A percentile compares a stretch with the other conserved stretches of the same genome.
Conservation (phyloP, 2,329 filamentous ascomycete species). For the Phaeosphaeria sp. region DNA sequence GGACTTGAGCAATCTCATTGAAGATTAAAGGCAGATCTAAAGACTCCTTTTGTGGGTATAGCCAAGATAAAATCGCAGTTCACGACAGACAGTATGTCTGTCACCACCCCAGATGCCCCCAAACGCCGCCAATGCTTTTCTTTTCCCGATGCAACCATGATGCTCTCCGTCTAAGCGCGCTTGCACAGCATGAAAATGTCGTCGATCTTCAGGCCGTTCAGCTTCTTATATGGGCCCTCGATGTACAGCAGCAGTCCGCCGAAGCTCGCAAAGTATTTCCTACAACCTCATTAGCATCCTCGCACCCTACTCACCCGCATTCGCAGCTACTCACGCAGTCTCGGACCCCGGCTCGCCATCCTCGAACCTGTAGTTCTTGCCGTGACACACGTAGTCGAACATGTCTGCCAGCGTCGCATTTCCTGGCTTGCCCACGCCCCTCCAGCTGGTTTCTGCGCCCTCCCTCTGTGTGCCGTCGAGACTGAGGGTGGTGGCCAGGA, state of each 20-base stretch:
- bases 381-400: constrained; percentile 87
- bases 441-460: constrained; percentile 68
- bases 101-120: constrained; percentile 26
- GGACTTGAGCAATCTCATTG: neutral
- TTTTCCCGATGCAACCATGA: constrained; percentile 1
- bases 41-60: constrained; percentile 39
- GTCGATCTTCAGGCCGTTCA: constrained; percentile 89
- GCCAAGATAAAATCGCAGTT: constrained; percentile 33
- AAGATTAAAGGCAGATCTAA: constrained; percentile 16
- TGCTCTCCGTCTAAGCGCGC: constrained; percentile 64
- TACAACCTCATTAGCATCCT: constrained; percentile 52
- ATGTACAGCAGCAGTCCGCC: constrained; percentile 89
- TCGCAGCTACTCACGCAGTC: constrained; percentile 73
- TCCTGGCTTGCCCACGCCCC: constrained; percentile 60
- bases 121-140: constrained; percentile 43
- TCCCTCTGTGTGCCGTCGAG: constrained; percentile 76
- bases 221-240: constrained; percentile 94
- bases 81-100: constrained; percentile 33
- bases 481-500: constrained; percentile 83
- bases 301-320: neutral
- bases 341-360: constrained; percentile 73
- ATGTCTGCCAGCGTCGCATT: constrained; percentile 70
- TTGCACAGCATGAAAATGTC: constrained; percentile 93
- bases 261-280: constrained; percentile 93
- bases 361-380: constrained; percentile 89